Base-by-base conservation (phyloP, 176 grass and related monocot genomes). In the Oryza officinalis region DNA sequence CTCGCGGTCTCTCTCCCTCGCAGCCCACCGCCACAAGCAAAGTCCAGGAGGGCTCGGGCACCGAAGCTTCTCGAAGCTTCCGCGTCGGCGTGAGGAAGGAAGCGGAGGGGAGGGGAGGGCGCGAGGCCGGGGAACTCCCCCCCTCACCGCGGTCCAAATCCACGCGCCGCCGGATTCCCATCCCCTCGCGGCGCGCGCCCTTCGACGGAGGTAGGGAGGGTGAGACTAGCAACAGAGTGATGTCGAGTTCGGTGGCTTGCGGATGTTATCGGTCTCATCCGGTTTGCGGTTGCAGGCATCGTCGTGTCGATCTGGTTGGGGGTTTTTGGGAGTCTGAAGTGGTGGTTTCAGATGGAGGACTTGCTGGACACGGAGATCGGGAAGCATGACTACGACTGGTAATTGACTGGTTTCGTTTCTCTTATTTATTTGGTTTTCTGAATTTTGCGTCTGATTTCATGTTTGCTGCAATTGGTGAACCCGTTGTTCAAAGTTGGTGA, bases 331-430 rank as follows among this genome's bases (percentile, higher is more conserved):
- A 23, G 22, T 14, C 7, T 4, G 41, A 28, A 33, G 60, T 28
- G 63, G 37, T 38, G 74, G 38, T 41, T 32, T 57, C 69, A 61
- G 27, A 98, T 98, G 93, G 93, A 95, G 81, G 93, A 95, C 81
- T 43, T 98, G 76, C 84, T 98, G 31, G 87, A 91, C 87, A 77
- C 86, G 69, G 96, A 98, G 65, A 89, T 93, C 43, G 96, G 96
- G 80, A 95, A 98, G 93, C 94, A 95, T 87, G 96, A 98, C 85
- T 98, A 95, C 63, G 96, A 98, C 87, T 98, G 96, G 96, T 98
- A 75, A 92, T 44, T 83, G 44, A 13, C 80, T 67, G 13, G 79
- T 63, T 71, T 35, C 33, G n/a, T n/a, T n/a, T 0, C 52, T 75
- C 65, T 6, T 33, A 31, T 27, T 6, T 44, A 31, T 33, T 43